A percentile compares a stretch with the other conserved stretches of the same genome.
phyloP scores from a whole-genome alignment of 805 yeast genomes.

The Saturnispora gosingensis region DNA sequence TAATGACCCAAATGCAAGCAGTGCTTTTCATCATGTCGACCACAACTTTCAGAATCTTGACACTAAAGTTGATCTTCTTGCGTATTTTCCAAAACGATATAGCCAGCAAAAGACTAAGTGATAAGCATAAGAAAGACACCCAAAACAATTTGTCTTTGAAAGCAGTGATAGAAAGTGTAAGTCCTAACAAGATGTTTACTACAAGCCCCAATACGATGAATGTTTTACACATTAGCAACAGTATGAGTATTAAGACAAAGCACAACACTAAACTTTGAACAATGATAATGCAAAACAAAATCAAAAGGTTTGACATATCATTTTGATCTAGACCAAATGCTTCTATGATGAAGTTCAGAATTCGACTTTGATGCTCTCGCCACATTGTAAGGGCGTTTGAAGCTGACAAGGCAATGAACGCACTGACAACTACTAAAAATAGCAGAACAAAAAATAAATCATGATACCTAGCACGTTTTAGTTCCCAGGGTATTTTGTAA shows the following conservation, averaged over 20 bases:
- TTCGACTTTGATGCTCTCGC: neutral
- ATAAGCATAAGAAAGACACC: slow-evolving; percentile 21
- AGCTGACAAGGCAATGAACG: slow-evolving; percentile 63
- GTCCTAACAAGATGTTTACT: neutral
- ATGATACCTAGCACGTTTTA: slow-evolving; percentile 51
- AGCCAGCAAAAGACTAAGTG: slow-evolving; percentile 15
- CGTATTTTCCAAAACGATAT: slow-evolving; percentile 16
- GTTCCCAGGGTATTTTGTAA: slow-evolving; percentile 12
- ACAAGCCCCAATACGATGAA: slow-evolving; percentile 6
- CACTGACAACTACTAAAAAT: slow-evolving; percentile 35
- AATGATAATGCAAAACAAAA: neutral
- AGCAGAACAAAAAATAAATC: slow-evolving; percentile 65
- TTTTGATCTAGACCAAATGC: neutral
- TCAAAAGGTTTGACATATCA: slow-evolving; percentile 42
- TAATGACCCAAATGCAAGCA: slow-evolving; percentile 55
- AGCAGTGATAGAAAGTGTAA: neutral
- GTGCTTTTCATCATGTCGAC: slow-evolving; percentile 64
- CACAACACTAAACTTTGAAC: neutral
- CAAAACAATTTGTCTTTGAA: neutral
- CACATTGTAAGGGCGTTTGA: slow-evolving; percentile 26
- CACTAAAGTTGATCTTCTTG: slow-evolving; percentile 23
- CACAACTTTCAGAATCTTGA: slow-evolving; percentile 28
- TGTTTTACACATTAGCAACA: neutral
- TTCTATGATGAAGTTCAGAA: neutral
- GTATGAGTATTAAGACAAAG: neutral